Base-by-base conservation (phyloP, 176 grass and related monocot species). In the Metroxylon sagu region DNA sequence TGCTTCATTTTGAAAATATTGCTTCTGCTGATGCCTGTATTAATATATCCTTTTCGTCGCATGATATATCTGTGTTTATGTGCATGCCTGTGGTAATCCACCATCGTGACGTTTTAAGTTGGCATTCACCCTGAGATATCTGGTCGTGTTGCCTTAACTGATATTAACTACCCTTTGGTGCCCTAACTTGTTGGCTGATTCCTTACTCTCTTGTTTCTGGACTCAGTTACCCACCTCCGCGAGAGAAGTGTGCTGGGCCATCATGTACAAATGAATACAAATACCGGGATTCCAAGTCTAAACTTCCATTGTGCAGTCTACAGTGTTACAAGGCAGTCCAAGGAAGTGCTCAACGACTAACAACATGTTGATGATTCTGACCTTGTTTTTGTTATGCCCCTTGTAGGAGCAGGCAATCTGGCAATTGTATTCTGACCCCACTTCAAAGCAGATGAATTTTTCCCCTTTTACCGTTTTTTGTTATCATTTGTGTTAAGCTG, bases 201-300 rank as follows among this genome's bases (percentile, higher is more conserved):
- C 4, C 31, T 51, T 5, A 54, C 43, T 10, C 21, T 66, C 35
- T 19, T 68, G 62, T 69, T 65, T 27, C 57, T 77, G 61, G 27
- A 39, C 23, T 74, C 73, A 98, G 93, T 75, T 98, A 98, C 76
- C 93, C 93, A 29, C 93, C 93, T 67, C 81, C 93, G 26, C 81
- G 93, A 70, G 93, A 92, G 87, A 98, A 89, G 70, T 98, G 93
- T 10, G 93, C 87, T 19, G 93, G 74, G 7, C 93, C 93, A 6
- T 75, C 26, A 0, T 98, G 93, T 76, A 61, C 81, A 76, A 98
- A 92, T 28, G 70, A 84, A 3, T 98, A 98, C 87, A 98, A 92
- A 71, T 98, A 98, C 58, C 81, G 87, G 0, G 88, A 98, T 56
- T 88, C 93, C 21, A 88, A 98, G 76, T 83, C 93, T 5, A 92